A percentile compares a stretch with the other conserved stretches of the same genome.
Conservation (phyloP, 208 protist species). For the Polymyxa betae region DNA sequence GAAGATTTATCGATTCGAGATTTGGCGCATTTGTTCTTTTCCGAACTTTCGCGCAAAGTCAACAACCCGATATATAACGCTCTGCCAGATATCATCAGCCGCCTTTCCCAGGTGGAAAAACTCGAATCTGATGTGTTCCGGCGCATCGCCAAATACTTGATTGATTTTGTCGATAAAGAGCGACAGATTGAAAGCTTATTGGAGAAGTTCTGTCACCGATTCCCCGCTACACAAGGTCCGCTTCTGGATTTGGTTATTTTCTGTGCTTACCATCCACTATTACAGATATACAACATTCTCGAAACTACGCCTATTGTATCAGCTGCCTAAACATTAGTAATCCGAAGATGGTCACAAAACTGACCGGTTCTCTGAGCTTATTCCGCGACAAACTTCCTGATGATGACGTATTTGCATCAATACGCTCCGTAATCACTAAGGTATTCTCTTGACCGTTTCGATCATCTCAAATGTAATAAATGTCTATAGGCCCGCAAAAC, state of each 20-base stretch:
- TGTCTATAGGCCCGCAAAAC: not conserved
- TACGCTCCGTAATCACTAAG: slow-evolving; percentile 3
- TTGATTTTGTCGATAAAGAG: slow-evolving; percentile 60
- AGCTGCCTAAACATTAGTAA: not conserved
- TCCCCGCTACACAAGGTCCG: slow-evolving; percentile 42
- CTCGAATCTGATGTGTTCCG: not conserved
- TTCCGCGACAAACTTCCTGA: slow-evolving; percentile 50
- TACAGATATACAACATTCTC: not conserved
- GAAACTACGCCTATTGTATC: slow-evolving; percentile 60
- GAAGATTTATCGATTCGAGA: not conserved
- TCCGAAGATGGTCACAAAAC: not conserved
- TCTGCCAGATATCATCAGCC: slow-evolving; percentile 59
- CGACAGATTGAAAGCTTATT: slow-evolving; percentile 53
- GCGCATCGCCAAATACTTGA: slow-evolving; percentile 49
- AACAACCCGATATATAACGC: slow-evolving; percentile 60
- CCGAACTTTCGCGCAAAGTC: slow-evolving; percentile 56
- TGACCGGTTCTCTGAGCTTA: not conserved
- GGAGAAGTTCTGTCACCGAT: slow-evolving; percentile 60
- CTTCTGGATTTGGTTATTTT: not conserved
- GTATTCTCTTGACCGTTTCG: not conserved
- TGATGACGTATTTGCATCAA: slow-evolving; percentile 9
- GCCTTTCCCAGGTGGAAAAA: not conserved
- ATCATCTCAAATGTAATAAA: not conserved
- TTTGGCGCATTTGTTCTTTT: slow-evolving; percentile 59
- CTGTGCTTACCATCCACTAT: not conserved